These are phyloP conservation scores for Colletotrichum sp. DNA, from an alignment of 2,329 filamentous ascomycete genomes.

Conservation along the genomic window DNA sequence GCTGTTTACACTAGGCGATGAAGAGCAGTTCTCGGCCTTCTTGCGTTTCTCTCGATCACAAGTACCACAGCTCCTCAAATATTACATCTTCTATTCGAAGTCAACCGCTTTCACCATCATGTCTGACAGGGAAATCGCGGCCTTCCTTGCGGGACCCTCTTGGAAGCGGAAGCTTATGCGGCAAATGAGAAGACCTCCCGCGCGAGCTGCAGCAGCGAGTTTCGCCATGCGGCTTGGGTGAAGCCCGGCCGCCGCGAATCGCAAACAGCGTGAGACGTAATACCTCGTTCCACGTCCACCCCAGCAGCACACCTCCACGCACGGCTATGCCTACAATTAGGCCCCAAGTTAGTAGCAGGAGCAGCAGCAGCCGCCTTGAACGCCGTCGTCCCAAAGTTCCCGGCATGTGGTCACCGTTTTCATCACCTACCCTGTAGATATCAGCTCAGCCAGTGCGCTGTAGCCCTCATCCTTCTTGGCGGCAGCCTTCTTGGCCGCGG, in stretches of 20 bases:
- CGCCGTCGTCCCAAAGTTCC: neutral
- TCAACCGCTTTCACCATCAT: neutral
- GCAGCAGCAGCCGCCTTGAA: neutral
- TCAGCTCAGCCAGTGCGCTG: neutral
- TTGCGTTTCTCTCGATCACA: neutral
- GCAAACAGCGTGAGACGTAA: neutral
- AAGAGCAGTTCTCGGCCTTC: neutral
- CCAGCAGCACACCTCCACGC: neutral
- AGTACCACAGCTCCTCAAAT: too few relatives aligned
- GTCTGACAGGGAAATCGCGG: neutral
- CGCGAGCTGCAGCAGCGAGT: neutral
- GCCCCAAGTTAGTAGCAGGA: neutral
- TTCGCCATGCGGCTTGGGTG: neutral
- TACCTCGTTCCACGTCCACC: neutral
- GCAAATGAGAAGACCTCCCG: neutral
- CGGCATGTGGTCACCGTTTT: neutral
- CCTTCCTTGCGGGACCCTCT: neutral
- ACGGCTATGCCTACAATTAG: neutral
- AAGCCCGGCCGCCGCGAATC: neutral
- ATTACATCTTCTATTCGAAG: neutral
- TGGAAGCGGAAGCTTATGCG: neutral
- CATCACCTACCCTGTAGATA: neutral
- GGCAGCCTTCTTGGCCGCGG: conserved; percentile 48
- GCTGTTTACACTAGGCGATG: neutral
- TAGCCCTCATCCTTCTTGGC: conserved; percentile 38